Percentiles rank a stretch among this genome's conserved stretches.
phyloP scores from a whole-genome alignment of 805 yeast genomes.

The Barnettozyma populi region DNA sequence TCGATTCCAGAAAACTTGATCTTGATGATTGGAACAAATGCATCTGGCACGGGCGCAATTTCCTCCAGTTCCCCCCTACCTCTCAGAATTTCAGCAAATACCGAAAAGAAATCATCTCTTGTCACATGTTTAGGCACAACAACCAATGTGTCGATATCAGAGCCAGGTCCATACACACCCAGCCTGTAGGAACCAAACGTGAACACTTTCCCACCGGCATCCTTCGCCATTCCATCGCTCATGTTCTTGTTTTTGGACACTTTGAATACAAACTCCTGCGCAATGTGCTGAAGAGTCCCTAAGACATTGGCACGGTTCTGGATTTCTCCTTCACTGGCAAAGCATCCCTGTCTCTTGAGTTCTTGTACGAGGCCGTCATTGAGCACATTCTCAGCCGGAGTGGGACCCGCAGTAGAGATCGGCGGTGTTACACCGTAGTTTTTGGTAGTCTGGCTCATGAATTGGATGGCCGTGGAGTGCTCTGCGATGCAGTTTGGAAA shows the following conservation, averaged over 20 bases:
- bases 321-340: constrained; percentile 83
- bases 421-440: constrained; percentile 41
- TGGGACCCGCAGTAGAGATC: constrained; percentile 79
- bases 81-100: constrained; percentile 65
- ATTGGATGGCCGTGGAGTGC: not conserved
- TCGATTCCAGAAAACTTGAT: constrained; percentile 87
- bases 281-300: constrained; percentile 61
- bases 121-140: constrained; percentile 95
- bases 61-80: constrained; percentile 81
- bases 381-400: constrained; percentile 67
- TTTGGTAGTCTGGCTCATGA: constrained; percentile 12
- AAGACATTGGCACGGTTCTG: constrained; percentile 74
- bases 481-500: not conserved
- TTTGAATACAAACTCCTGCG: constrained; percentile 74
- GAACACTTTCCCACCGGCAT: constrained; percentile 97
- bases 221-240: constrained; percentile 96
- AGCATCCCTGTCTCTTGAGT: constrained; percentile 76
- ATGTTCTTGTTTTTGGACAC: constrained; percentile 81
- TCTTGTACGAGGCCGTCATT: constrained; percentile 77
- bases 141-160: constrained; percentile 95
- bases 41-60: constrained; percentile 91
- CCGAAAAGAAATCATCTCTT: constrained; percentile 82
- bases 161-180: constrained; percentile 97
- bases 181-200: constrained; percentile 91
- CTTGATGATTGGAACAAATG: constrained; percentile 95